phyloP scores from a whole-genome alignment of 1,139 yeast species.

The Geotrichum fermentans region DNA sequence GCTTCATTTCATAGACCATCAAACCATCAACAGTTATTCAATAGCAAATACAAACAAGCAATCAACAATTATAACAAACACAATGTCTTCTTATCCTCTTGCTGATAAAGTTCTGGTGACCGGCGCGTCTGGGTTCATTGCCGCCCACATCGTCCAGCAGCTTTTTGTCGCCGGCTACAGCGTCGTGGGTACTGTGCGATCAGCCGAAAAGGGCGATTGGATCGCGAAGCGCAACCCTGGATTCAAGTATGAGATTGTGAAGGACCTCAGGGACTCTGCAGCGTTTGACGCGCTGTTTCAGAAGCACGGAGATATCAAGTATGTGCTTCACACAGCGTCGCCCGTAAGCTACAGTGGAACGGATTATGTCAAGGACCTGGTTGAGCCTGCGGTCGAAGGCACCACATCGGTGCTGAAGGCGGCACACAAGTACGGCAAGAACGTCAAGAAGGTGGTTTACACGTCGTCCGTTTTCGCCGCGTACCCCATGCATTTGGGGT shows the following conservation, averaged over 20 bases:
- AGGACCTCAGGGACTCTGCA: constrained; percentile 35
- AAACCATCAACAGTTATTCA: no score
- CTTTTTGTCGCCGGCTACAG: constrained; percentile 40
- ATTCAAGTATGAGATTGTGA: constrained; percentile 42
- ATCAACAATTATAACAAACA: not conserved
- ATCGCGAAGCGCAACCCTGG: constrained; percentile 32
- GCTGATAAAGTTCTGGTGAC: constrained; percentile 40
- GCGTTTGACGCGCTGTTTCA: constrained; percentile 40
- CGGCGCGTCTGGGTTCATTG: constrained; percentile 52
- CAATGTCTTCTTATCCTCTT: not conserved
- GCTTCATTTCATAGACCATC: no score
- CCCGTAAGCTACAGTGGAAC: constrained; percentile 37
- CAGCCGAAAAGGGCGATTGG: constrained; percentile 46
- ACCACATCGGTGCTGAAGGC: constrained; percentile 44
- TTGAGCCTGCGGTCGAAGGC: constrained; percentile 51
- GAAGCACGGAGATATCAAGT: constrained; percentile 39
- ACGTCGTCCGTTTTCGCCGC: constrained; percentile 44
- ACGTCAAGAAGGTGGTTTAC: constrained; percentile 47
- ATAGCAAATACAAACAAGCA: not conserved
- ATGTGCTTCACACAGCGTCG: constrained; percentile 44
- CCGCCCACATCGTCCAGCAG: constrained; percentile 43
- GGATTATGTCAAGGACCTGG: constrained; percentile 31
- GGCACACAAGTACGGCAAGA: constrained; percentile 43
- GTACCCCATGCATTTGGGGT: constrained; percentile 40
- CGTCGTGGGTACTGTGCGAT: constrained; percentile 58